A percentile compares a stretch with the other conserved stretches of the same genome.
These are phyloP conservation scores for Pythium scleroteichum DNA, from an alignment of 352 stramenopile species.

Conservation along the genomic window DNA sequence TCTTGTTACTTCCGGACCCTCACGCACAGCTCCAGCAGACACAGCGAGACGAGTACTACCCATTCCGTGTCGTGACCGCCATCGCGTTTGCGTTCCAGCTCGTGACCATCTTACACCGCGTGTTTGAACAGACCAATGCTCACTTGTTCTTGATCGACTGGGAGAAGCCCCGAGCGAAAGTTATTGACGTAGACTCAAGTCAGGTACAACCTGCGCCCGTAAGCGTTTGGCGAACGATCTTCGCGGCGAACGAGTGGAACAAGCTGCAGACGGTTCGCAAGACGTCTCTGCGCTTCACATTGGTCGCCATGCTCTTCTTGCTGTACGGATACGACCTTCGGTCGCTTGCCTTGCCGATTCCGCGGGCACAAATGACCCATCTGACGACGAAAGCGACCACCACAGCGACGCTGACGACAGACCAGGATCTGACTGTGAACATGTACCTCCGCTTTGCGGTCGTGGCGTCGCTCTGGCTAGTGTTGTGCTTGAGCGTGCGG, in stretches of 20 bases:
- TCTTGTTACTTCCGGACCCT: slow-evolving; percentile 83
- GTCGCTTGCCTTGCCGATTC: slow-evolving; percentile 53
- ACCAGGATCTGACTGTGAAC: slow-evolving; percentile 63
- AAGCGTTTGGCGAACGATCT: slow-evolving; percentile 93
- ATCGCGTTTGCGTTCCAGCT: slow-evolving; percentile 86
- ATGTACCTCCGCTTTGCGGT: slow-evolving; percentile 90
- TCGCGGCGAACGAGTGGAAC: slow-evolving; percentile 95
- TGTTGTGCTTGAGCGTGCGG: slow-evolving; percentile 71
- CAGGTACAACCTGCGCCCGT: slow-evolving; percentile 59
- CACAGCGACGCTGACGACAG: slow-evolving; percentile 23
- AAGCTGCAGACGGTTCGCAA: slow-evolving; percentile 85
- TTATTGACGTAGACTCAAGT: slow-evolving; percentile 56
- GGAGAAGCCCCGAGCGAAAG: slow-evolving; percentile 84
- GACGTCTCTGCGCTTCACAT: slow-evolving; percentile 80
- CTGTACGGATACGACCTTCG: slow-evolving; percentile 75
- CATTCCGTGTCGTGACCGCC: slow-evolving; percentile 83
- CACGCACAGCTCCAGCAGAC: slow-evolving; percentile 49
- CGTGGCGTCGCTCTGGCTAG: slow-evolving; percentile 81
- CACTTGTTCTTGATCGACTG: slow-evolving; percentile 95
- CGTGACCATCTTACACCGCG: slow-evolving; percentile 53
- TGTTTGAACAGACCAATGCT: slow-evolving; percentile 79
- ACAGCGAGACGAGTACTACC: slow-evolving; percentile 82
- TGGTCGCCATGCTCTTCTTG: slow-evolving; percentile 88
- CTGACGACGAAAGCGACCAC: slow-evolving; percentile 50
- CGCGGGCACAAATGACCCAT: slow-evolving; percentile 51